These are phyloP conservation scores for Pinus tabuliformis DNA, from an alignment of 75 land plant genomes.

Conservation along the genomic window DNA sequence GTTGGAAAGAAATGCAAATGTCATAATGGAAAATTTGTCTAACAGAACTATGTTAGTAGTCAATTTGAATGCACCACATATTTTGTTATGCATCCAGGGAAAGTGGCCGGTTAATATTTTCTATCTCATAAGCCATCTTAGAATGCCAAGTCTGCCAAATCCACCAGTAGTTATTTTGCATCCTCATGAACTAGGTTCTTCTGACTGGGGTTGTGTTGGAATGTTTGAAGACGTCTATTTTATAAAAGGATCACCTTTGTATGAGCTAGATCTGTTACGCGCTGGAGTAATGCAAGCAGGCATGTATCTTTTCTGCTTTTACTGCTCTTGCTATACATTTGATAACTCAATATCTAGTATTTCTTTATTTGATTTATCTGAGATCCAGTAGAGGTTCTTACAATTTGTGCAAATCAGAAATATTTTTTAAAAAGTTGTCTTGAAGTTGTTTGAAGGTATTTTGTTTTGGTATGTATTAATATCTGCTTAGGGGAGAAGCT, in stretches of 20 bases:
- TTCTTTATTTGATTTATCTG: background rate
- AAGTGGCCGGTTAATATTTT: slow-evolving; percentile 43
- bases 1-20: slow-evolving; percentile 20
- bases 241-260: slow-evolving; percentile 40
- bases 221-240: slow-evolving; percentile 43
- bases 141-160: slow-evolving; percentile 23
- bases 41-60: slow-evolving; percentile 25
- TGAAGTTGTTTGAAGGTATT: background rate
- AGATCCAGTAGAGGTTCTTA: background rate
- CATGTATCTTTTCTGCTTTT: background rate
- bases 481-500: background rate
- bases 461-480: background rate
- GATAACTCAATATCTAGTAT: background rate
- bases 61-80: slow-evolving; percentile 22
- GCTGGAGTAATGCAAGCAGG: slow-evolving; percentile 49
- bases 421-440: no score
- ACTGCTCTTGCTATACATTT: background rate
- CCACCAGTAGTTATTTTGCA: slow-evolving; percentile 44
- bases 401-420: background rate
- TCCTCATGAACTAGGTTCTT: slow-evolving; percentile 20
- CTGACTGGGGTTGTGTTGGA: slow-evolving; percentile 55
- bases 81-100: slow-evolving; percentile 43
- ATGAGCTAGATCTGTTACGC: slow-evolving; percentile 49
- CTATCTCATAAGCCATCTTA: slow-evolving; percentile 34
- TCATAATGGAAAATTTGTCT: slow-evolving; percentile 22